These are phyloP conservation scores for Pseudogymnoascus sp. DNA, from an alignment of 2,329 filamentous ascomycete genomes.

Conservation along the genomic window DNA sequence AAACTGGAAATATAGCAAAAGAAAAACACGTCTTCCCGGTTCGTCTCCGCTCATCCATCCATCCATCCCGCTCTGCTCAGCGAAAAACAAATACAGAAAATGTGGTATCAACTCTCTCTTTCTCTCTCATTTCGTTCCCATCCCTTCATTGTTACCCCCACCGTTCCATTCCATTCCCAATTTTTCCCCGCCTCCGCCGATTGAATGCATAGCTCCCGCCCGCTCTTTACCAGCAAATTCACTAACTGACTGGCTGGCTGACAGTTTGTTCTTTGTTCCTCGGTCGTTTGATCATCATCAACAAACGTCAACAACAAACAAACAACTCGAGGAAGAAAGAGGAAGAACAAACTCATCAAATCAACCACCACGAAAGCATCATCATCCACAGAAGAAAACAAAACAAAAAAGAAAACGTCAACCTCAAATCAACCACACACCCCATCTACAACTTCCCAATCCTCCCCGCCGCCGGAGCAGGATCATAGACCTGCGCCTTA, in stretches of 20 bases:
- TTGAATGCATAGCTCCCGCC: background rate
- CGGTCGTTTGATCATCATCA: background rate
- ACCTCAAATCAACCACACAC: background rate
- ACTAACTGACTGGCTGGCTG: background rate
- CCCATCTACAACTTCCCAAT: conserved; percentile 18
- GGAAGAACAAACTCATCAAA: background rate
- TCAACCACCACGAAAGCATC: background rate
- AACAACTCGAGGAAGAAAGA: background rate
- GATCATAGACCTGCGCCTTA: conserved; percentile 52
- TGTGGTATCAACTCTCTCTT: background rate
- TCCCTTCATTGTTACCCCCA: background rate
- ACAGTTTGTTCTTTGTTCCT: background rate
- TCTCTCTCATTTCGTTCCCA: background rate
- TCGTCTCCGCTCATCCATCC: background rate
- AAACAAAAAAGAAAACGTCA: background rate
- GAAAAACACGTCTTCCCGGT: background rate
- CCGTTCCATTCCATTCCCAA: background rate
- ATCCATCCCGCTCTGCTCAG: background rate
- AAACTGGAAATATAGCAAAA: background rate
- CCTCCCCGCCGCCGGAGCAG: conserved; percentile 20
- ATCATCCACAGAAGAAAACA: background rate
- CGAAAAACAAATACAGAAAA: background rate
- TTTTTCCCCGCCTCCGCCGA: background rate
- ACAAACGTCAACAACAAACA: background rate
- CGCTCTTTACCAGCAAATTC: background rate